A percentile compares a stretch with the other conserved stretches of the same genome.
phyloP scores from a whole-genome alignment of 176 grass and related monocot species.

The Tillandsia leiboldiana region DNA sequence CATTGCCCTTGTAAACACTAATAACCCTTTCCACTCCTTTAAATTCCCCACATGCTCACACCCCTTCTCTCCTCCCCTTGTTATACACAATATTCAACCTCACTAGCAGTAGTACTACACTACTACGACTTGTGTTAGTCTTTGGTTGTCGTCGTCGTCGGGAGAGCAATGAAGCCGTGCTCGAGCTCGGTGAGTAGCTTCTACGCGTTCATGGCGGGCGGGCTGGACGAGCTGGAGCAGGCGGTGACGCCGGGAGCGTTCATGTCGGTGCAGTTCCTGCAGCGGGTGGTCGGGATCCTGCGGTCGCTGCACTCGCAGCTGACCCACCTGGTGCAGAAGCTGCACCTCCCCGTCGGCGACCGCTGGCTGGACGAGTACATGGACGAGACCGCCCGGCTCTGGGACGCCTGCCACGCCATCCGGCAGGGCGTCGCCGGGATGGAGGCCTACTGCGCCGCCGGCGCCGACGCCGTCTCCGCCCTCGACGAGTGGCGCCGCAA shows the following conservation, averaged over 20 bases:
- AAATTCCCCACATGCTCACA: conserved; percentile 13
- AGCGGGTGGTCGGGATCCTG: conserved; percentile 38
- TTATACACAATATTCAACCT: conserved; percentile 14
- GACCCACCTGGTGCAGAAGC: conserved; percentile 58
- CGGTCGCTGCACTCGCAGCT: conserved; percentile 66
- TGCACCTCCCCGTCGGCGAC: conserved; percentile 83
- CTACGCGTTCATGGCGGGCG: conserved; percentile 59
- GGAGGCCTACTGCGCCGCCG: conserved; percentile 58
- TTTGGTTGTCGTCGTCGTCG: too few species aligned
- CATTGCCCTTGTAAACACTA: conserved; percentile 31
- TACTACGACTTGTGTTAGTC: neutral
- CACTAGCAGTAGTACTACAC: neutral
- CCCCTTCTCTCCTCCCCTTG: conserved; percentile 1
- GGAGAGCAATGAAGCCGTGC: conserved; percentile 19
- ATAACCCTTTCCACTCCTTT: conserved; percentile 13
- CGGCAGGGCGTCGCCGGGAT: conserved; percentile 65
- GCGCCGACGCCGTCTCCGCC: conserved; percentile 35
- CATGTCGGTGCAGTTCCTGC: conserved; percentile 44
- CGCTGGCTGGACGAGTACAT: conserved; percentile 97
- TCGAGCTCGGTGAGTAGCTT: conserved; percentile 48
- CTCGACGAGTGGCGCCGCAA: conserved; percentile 60
- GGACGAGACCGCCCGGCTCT: conserved; percentile 88
- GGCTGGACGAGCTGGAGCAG: conserved; percentile 58
- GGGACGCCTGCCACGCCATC: conserved; percentile 81
- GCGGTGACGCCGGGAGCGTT: conserved; percentile 19